These are phyloP conservation scores for Aspergillus brasiliensis DNA, from an alignment of 2,329 filamentous ascomycete genomes.

Conservation along the genomic window DNA sequence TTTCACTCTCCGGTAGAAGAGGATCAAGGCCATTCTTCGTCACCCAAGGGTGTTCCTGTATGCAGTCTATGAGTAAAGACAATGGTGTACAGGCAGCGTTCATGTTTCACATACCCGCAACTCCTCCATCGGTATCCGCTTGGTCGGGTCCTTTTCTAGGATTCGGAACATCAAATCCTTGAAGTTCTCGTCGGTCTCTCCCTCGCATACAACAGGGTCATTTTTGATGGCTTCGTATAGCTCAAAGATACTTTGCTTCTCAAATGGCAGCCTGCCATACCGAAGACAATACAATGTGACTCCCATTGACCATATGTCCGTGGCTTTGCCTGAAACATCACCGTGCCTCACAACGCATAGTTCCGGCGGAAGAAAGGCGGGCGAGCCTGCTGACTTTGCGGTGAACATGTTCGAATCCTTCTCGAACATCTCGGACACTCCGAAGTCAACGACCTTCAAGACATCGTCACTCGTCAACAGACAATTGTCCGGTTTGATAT, in stretches of 20 bases:
- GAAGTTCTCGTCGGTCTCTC: constrained; percentile 68
- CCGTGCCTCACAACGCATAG: constrained; percentile 85
- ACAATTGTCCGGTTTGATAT: constrained; percentile 97
- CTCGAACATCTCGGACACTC: constrained; percentile 98
- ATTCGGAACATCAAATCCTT: constrained; percentile 72
- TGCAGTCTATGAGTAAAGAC: constrained; percentile 7
- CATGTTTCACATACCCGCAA: constrained; percentile 65
- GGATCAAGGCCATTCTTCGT: constrained; percentile 77
- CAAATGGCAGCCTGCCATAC: constrained; percentile 87
- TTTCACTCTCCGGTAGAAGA: constrained; percentile 79
- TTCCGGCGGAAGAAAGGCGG: constrained; percentile 91
- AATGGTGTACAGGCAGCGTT: background rate
- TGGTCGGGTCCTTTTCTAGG: constrained; percentile 81
- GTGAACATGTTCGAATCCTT: constrained; percentile 86
- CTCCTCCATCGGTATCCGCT: constrained; percentile 79
- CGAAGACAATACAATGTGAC: constrained; percentile 90
- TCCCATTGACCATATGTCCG: constrained; percentile 98
- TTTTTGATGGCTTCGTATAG: constrained; percentile 85
- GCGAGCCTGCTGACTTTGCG: constrained; percentile 89
- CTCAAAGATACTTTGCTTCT: constrained; percentile 75
- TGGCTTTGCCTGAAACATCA: constrained; percentile 82
- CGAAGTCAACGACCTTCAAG: constrained; percentile 97
- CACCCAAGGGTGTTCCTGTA: constrained; percentile 88
- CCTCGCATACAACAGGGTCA: constrained; percentile 65
- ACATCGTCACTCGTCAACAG: constrained; percentile 86